Percentiles rank a stretch among this genome's conserved stretches.
These are phyloP conservation scores for Xanthoparmelia taractica DNA, from an alignment of 495 filamentous ascomycete genomes.

Conservation along the genomic window DNA sequence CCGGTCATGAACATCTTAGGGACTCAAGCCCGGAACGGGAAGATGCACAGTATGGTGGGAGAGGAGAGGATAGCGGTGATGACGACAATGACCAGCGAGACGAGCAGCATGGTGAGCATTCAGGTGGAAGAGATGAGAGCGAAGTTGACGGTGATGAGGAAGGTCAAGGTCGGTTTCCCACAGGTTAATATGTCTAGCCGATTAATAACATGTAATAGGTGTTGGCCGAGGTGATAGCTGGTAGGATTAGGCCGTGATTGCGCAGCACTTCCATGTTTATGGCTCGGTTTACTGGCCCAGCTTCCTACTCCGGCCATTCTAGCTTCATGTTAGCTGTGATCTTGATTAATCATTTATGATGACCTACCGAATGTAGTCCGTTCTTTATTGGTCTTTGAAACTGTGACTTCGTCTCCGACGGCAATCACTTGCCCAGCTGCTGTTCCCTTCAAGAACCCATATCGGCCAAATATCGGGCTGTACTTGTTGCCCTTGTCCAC, in stretches of 20 bases:
- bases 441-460: constrained; percentile 53
- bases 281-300: neutral
- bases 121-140: neutral
- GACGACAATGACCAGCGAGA: neutral
- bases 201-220: neutral
- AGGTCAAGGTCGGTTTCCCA: neutral
- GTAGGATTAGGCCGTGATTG: neutral
- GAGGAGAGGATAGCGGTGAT: neutral
- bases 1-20: neutral
- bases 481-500: constrained; percentile 68
- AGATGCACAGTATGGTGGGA: neutral
- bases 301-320: constrained; percentile 12
- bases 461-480: constrained; percentile 77
- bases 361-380: constrained; percentile 57
- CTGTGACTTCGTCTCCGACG: constrained; percentile 64
- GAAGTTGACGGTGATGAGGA: neutral
- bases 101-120: neutral
- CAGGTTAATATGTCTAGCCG: neutral
- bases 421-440: constrained; percentile 35
- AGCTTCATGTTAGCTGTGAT: neutral
- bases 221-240: neutral
- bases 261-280: neutral
- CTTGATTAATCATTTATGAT: neutral
- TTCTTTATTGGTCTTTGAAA: constrained; percentile 50
- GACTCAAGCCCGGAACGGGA: neutral